Base-by-base conservation (phyloP, 1,139 yeast genomes). In the Geotrichum bryndzae region DNA sequence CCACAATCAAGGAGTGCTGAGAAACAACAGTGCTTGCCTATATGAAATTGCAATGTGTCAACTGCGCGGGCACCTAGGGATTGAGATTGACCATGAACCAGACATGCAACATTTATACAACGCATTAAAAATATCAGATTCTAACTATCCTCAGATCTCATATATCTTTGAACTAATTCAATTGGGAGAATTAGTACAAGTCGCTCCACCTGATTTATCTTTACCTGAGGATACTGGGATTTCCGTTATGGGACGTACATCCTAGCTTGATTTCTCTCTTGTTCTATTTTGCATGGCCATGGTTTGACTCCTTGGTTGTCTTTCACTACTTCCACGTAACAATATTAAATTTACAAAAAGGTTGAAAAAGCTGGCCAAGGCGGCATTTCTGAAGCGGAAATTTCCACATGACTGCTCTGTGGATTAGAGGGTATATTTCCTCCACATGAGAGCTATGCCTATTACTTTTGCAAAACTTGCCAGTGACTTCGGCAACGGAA, bases 401-500 rank as follows among this genome's bases (percentile, higher is more conserved):
- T 78, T 22, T 73, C 77, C 51, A 77, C 77, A 64, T 77, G 81
- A 80, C 68, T 75, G 62, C 70, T 78, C 50, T 75, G 77, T 51
- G 79, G 79, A 2, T 72, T 68, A 38, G 72, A 69, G 41, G 71
- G 69, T 41, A 60, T 66, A 1, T 64, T 76, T 22, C 64, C 60
- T n/a, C 69, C 72, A n/a, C 74, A 76, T 62, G 79, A 76, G 62
- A 73, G 71, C 55, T 71, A 75, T 74, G 78, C 80, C 3, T 75
- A 69, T 59, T 68, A 71, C 41, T 18, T 77, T 75, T 64, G 77
- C 79, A 1, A 65, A 69, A 25, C 67, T 73, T 27, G 77, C 76
- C 3, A 75, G 77, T 2, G 71, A 69, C 41, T 69, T 68, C 29
- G 70, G 70, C 11, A 73, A 74, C 58, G 66, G 72, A 2, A 71